Base-by-base conservation (phyloP, 306 rosid species). In the Purshia tridentata region DNA sequence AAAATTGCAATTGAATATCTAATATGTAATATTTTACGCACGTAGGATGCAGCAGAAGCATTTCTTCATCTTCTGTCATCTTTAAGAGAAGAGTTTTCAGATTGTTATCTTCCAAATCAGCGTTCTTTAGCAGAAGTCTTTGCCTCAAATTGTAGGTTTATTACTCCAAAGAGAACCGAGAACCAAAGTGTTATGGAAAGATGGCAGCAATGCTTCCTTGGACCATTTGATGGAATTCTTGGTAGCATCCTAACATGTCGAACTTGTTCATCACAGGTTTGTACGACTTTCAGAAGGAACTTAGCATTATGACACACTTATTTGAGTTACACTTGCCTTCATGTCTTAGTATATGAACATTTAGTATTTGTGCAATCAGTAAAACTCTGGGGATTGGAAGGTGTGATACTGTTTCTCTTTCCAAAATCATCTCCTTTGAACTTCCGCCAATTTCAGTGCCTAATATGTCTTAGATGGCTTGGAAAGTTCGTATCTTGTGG, bases 41-140 rank as follows among this genome's bases (percentile, higher is more conserved):
- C 82, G 78, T 78, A 94, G 98, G 98, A 94, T 86, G 92, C 98
- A 40, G 97, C 97, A 76, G 97, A 91, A 83, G 98, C 96, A 11
- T 86, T 94, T 61, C 89, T 85, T 81, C 96, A 94, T 83, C 87
- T 94, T 77, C 72, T 91, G 67, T 77, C 87, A 84, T 88, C 95
- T 57, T 84, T 94, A 82, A 89, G 91, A 82, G 90, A 89, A 72
- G 98, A 91, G 76, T 77, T 81, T 76, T 83, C 82, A 62, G 87
- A 83, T 73, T 89, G 80, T 80, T 86, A 85, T 84, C 75, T 87
- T 65, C 87, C 90, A 80, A 86, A 76, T 71, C 59, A 57, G 58
- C 53, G 89, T 83, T 86, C 97, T 67, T 81, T 94, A 78, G 83
- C 73, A 16, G 91, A 91, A 82, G 63, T 78, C 61, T 86, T 64